Conservation (phyloP, 2,329 filamentous ascomycete genomes). For the Seiridium cupressi region DNA sequence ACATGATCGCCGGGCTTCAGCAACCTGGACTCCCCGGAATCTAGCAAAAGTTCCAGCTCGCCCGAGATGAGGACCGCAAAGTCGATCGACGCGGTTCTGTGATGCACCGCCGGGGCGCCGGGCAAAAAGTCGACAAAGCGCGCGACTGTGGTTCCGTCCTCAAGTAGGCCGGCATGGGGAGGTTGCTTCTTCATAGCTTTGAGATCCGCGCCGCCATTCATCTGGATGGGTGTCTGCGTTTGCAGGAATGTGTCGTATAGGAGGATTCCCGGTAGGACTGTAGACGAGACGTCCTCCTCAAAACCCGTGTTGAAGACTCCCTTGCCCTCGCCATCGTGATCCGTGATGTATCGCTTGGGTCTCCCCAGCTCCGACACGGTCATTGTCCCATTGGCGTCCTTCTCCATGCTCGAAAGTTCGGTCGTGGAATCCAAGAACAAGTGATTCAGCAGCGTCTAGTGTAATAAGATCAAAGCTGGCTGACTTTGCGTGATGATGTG, state of each 20-base stretch:
- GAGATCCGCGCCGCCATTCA: background rate
- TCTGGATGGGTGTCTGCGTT: background rate
- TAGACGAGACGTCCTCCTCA: background rate
- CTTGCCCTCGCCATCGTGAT: slow-evolving; percentile 1
- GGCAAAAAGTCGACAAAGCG: slow-evolving; percentile 13
- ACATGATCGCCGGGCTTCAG: slow-evolving; percentile 9
- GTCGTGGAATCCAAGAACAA: no score
- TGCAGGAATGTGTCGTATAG: background rate
- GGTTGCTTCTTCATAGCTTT: background rate
- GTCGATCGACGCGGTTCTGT: slow-evolving; percentile 13
- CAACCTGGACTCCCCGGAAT: slow-evolving; percentile 12
- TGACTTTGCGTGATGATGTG: no score
- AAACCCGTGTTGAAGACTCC: background rate
- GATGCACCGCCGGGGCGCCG: slow-evolving; percentile 5
- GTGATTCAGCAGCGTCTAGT: no score
- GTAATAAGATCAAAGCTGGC: no score
- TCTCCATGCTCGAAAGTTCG: background rate
- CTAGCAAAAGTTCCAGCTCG: slow-evolving; percentile 12
- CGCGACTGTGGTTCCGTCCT: background rate
- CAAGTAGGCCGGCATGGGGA: background rate
- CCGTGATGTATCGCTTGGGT: slow-evolving; percentile 1
- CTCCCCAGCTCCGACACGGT: slow-evolving; percentile 2
- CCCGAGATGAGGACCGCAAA: slow-evolving; percentile 13
- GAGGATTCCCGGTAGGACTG: background rate
- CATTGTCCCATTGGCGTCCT: background rate